Evolutionary conservation across 495 filamentous ascomycete genomes (phyloP), one percentile per base, ranked within the genome.

Genomic region (Xylaria flabelliformis): DNA sequence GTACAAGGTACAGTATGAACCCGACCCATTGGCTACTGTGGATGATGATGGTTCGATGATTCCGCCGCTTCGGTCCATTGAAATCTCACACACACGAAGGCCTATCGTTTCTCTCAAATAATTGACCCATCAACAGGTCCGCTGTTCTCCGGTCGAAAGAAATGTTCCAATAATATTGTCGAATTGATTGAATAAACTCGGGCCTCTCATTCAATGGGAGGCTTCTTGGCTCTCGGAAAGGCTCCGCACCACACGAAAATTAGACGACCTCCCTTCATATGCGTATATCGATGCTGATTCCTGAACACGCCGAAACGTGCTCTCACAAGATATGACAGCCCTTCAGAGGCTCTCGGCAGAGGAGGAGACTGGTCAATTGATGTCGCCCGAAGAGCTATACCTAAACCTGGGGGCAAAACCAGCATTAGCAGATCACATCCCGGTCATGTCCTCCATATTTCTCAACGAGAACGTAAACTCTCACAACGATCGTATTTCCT

Each of bases 261-360:
- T 71, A 69, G 71, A 69, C 77, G 70, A 79, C 74, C 36, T 74
- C 65, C 51, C 67, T 74, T 71, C 51, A 75, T 73, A 76, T 69
- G 44, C 73, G 42, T 76, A 75, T 78, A 73, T 79, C 76, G 77
- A 76, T 79, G 77, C 74, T 76, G 39, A 71, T 63, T 71, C 71
- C 64, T 61, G 61, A 64, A 21, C 66, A 46, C 48, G 64, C 69
- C 74, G 71, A 74, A 44, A 72, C 69, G 75, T 75, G 62, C 67
- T 71, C 41, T 74, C 26, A 74, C 75, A 44, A 75, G 73, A 62
- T 73, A 79, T 79, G 77, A 79, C 70, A 71, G 74, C 74, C 72
- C n/a, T 67, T 71, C 74, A 71, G 72, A 66, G 56, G 67, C 48
- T 63, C 64, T 72, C 74, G 76, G 53, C 73, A 72, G 72, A 78